Conservation (phyloP, 805 yeast species). For the Sugiyamaella smithiae region DNA sequence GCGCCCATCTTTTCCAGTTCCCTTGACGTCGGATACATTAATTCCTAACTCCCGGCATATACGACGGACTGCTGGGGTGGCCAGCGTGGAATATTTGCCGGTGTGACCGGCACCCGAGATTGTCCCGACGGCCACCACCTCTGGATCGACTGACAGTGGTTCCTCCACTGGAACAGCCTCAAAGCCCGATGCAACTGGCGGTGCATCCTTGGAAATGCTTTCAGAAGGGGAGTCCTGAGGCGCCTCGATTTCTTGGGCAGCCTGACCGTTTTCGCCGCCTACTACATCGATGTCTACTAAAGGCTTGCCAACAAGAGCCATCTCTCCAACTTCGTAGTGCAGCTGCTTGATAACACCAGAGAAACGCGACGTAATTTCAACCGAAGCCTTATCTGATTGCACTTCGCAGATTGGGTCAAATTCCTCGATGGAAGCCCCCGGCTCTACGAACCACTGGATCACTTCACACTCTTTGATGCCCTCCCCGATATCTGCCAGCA, state of each 20-base stretch:
- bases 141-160: not conserved
- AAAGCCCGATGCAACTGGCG: not conserved
- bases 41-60: conserved; percentile 30
- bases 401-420: conserved; percentile 37
- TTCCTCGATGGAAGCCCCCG: conserved; percentile 35
- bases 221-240: not conserved
- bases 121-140: not conserved
- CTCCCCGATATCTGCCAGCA: conserved; percentile 37
- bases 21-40: conserved; percentile 26
- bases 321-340: conserved; percentile 35
- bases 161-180: not conserved
- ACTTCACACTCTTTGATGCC: conserved; percentile 38
- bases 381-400: conserved; percentile 37
- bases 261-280: conserved; percentile 12
- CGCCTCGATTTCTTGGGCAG: not conserved
- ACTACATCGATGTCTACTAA: conserved; percentile 34
- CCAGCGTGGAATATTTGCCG: conserved; percentile 21
- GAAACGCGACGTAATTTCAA: conserved; percentile 36
- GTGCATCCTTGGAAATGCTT: not conserved
- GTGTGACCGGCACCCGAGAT: conserved; percentile 1
- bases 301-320: conserved; percentile 36
- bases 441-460: conserved; percentile 38
- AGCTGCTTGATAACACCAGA: conserved; percentile 33
- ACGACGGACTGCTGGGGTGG: conserved; percentile 37
- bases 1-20: conserved; percentile 36